Evolutionary conservation across 352 stramenopile genomes (phyloP).

Genomic region (Phytophthora syringae): DNA sequence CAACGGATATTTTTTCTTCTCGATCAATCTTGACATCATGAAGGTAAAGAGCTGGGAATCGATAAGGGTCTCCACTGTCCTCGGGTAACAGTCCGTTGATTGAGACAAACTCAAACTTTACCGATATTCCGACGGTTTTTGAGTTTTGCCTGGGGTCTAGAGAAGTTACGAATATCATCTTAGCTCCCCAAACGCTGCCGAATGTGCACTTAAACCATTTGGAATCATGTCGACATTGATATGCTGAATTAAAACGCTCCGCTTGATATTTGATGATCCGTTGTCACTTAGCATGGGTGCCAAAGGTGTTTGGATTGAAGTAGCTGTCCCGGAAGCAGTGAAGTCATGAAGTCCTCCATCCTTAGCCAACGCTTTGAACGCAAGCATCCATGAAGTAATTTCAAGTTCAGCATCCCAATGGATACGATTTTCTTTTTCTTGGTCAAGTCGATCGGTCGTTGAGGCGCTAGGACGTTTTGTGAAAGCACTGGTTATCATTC

Average conservation of each 20-base stretch:
- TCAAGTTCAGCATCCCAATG: slow-evolving; percentile 33
- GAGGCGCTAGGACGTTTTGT: slow-evolving; percentile 4
- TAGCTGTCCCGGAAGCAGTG: slow-evolving; percentile 21
- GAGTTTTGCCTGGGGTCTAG: slow-evolving; percentile 8
- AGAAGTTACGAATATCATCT: slow-evolving; percentile 11
- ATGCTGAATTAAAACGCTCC: slow-evolving; percentile 23
- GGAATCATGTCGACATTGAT: slow-evolving; percentile 25
- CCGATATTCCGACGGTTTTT: slow-evolving; percentile 19
- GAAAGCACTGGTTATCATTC: neutral
- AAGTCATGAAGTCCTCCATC: slow-evolving; percentile 23
- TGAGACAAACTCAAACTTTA: slow-evolving; percentile 30
- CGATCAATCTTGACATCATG: slow-evolving; percentile 35
- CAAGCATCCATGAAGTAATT: slow-evolving; percentile 30
- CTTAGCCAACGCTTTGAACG: slow-evolving; percentile 26
- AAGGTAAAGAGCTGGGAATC: slow-evolving; percentile 31
- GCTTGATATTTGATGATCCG: slow-evolving; percentile 17
- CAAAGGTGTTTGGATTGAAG: slow-evolving; percentile 27
- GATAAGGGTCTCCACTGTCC: neutral
- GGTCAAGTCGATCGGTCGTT: neutral
- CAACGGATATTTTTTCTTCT: slow-evolving; percentile 25
- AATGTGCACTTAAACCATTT: slow-evolving; percentile 17
- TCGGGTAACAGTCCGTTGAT: slow-evolving; percentile 29
- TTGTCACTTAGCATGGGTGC: slow-evolving; percentile 14
- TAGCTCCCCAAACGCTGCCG: slow-evolving; percentile 26
- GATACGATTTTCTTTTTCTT: slow-evolving; percentile 4